Percentiles rank a stretch among this genome's conserved stretches.
Conservation (phyloP, 139 green algal species). For the Pseudopediastrum boryanum region DNA sequence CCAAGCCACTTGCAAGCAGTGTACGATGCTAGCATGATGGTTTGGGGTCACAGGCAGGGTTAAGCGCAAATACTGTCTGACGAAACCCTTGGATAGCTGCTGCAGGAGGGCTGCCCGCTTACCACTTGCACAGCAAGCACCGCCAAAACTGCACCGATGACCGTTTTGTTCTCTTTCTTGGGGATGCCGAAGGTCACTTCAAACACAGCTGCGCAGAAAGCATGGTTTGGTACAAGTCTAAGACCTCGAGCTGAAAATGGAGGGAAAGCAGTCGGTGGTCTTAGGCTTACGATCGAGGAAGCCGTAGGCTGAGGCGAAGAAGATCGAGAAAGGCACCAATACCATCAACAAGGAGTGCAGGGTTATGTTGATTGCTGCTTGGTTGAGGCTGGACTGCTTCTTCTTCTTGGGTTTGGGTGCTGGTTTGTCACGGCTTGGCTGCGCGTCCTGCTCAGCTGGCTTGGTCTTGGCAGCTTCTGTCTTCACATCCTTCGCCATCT, state of each 20-base stretch:
- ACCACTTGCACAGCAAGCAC: constrained; percentile 38
- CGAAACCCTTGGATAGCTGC: too few relatives aligned
- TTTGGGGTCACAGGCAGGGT: too few relatives aligned
- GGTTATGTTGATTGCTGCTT: constrained; percentile 37
- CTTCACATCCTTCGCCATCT: too few relatives aligned
- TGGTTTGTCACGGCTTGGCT: too few relatives aligned
- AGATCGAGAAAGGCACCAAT: constrained; percentile 29
- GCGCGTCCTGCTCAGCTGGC: too few relatives aligned
- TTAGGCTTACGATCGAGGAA: constrained; percentile 17
- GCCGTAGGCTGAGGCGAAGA: constrained; percentile 17
- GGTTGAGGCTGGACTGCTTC: too few relatives aligned
- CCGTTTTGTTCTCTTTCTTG: constrained; percentile 21
- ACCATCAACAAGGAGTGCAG: constrained; percentile 41
- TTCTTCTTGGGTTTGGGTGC: too few relatives aligned
- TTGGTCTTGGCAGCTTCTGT: too few relatives aligned
- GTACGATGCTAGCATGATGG: neutral
- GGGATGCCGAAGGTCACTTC: neutral
- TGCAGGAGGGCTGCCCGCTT: too few relatives aligned
- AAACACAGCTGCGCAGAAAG: constrained; percentile 22
- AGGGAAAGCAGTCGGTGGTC: neutral
- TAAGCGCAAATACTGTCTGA: too few relatives aligned
- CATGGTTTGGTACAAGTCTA: neutral
- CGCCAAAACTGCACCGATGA: constrained; percentile 29
- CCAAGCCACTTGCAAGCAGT: too few relatives aligned
- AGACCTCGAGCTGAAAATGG: neutral